Conservation (phyloP, 202 grass and related monocot genomes). For the Elaeis oleifera region DNA sequence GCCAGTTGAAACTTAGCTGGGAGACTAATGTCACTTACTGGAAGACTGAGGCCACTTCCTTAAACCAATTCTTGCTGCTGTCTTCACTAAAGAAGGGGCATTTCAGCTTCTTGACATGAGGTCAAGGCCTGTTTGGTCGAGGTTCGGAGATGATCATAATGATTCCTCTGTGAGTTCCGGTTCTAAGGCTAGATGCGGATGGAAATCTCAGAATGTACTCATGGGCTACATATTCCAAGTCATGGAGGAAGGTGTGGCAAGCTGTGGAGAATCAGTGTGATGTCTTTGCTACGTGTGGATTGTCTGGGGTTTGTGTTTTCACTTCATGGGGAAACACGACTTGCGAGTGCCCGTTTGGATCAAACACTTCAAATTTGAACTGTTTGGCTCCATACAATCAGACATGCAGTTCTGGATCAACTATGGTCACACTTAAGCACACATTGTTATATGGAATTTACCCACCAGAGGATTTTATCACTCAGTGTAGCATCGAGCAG, state of each 20-base stretch:
- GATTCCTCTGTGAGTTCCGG: slow-evolving; percentile 1
- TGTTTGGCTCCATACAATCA: slow-evolving; percentile 10
- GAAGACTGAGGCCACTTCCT: background rate
- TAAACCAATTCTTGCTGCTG: background rate
- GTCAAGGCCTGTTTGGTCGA: slow-evolving; percentile 1
- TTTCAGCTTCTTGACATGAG: background rate
- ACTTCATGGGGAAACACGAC: background rate
- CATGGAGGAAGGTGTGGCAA: slow-evolving; percentile 7
- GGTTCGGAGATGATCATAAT: slow-evolving; percentile 4
- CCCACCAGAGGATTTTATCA: background rate
- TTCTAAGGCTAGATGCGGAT: slow-evolving; percentile 7
- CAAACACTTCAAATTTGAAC: background rate
- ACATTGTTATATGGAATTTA: slow-evolving; percentile 5
- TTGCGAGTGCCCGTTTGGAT: slow-evolving; percentile 3
- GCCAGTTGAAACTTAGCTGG: slow-evolving; percentile 8
- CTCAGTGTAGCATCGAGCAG: background rate
- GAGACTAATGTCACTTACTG: slow-evolving; percentile 10
- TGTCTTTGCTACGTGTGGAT: slow-evolving; percentile 6
- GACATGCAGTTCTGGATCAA: background rate
- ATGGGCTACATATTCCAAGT: slow-evolving; percentile 5
- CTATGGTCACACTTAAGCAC: background rate
- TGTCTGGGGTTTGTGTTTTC: background rate
- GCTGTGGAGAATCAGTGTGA: slow-evolving; percentile 3
- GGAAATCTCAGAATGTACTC: slow-evolving; percentile 12
- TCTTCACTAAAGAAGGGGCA: slow-evolving; percentile 2